A percentile compares a stretch with the other conserved stretches of the same genome.
phyloP scores from a whole-genome alignment of 345 rosid species.

The Eucalyptus fibrosa region DNA sequence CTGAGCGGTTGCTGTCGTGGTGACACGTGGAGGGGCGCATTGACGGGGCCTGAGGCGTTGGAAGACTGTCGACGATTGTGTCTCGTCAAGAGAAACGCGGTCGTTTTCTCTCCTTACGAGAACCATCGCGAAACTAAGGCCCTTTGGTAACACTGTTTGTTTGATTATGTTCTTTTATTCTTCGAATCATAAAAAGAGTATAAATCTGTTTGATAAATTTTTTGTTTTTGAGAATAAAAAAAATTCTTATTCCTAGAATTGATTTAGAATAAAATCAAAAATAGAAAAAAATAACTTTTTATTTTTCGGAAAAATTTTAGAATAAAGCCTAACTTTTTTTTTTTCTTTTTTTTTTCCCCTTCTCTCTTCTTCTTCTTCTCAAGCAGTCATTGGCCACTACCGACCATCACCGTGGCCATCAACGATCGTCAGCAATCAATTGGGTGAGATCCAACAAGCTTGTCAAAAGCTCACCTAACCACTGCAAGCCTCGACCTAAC shows the following conservation, averaged over 20 bases:
- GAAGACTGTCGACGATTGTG: neutral
- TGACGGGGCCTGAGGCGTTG: neutral
- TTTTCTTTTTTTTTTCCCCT: fast-evolving
- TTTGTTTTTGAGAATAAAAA: fast-evolving
- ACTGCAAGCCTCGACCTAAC: fast-evolving
- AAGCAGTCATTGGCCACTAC: too few species aligned
- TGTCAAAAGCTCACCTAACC: fast-evolving
- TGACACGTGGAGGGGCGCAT: slow-evolving; percentile 5
- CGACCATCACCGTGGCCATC: fast-evolving
- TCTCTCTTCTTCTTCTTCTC: too few species aligned
- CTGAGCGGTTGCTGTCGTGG: neutral
- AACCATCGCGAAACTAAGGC: neutral
- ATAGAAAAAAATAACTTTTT: too few species aligned
- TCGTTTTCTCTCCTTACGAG: neutral
- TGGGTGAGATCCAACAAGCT: fast-evolving
- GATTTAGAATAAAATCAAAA: too few species aligned
- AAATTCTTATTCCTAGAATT: too few species aligned
- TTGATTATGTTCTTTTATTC: too few species aligned
- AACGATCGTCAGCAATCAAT: fast-evolving
- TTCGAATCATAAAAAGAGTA: fast-evolving
- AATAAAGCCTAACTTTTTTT: too few species aligned
- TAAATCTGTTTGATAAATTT: fast-evolving
- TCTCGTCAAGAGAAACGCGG: neutral
- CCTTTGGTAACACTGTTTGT: too few species aligned
- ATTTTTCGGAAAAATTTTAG: fast-evolving